phyloP scores from a whole-genome alignment of 2,329 filamentous ascomycete species.

The Aureobasidium mangrovei region DNA sequence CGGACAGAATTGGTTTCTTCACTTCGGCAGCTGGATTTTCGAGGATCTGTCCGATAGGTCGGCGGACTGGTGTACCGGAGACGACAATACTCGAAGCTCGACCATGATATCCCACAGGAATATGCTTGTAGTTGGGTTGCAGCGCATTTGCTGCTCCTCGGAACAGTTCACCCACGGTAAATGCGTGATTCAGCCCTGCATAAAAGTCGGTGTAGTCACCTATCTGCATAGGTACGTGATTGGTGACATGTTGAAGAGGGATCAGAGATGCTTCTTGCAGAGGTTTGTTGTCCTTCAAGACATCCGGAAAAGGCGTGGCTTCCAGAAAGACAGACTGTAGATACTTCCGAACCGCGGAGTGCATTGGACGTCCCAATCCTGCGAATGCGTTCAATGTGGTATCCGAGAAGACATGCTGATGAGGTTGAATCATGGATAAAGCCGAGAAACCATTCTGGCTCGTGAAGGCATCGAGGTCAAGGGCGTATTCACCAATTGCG shows the following conservation, averaged over 20 bases:
- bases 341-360: conserved; percentile 58
- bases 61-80: conserved; percentile 62
- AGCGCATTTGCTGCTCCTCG: conserved; percentile 63
- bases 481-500: conserved; percentile 62
- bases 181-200: conserved; percentile 69
- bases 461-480: conserved; percentile 60
- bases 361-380: conserved; percentile 57
- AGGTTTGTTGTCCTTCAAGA: conserved; percentile 53
- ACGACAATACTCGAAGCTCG: conserved; percentile 67
- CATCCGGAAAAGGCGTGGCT: conserved; percentile 49
- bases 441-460: conserved; percentile 50
- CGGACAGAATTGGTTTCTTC: conserved; percentile 54
- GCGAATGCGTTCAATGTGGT: conserved; percentile 66
- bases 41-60: conserved; percentile 68
- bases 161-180: conserved; percentile 63
- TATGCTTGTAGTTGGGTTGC: conserved; percentile 71
- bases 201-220: conserved; percentile 85
- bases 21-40: conserved; percentile 52
- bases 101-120: conserved; percentile 77
- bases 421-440: conserved; percentile 48
- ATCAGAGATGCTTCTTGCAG: conserved; percentile 53
- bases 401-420: conserved; percentile 54
- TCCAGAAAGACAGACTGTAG: conserved; percentile 58
- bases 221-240: conserved; percentile 67
- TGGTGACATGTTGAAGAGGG: conserved; percentile 49